Evolutionary conservation across 2,329 filamentous ascomycete species (phyloP), one percentile per base, ranked within the genome.

Genomic region (Pezicula rhizophila): DNA sequence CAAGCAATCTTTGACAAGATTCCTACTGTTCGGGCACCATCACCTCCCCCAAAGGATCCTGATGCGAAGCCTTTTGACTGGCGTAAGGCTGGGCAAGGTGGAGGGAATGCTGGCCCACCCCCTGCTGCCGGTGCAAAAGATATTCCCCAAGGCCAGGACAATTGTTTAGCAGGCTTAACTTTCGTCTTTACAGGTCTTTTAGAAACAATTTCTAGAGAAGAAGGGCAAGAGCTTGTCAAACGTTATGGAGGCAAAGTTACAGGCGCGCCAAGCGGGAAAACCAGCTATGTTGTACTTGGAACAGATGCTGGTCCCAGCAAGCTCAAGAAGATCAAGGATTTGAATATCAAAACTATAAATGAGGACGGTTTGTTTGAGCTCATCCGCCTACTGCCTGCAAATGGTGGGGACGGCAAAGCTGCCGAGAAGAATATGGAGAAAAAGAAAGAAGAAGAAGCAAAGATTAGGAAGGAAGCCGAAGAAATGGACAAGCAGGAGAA

Each of bases 121-220:
- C 79, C 80, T 7, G 77, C 78, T 43, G 74, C 79, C 18, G 82
- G 81, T 10, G 71, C 76, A 8, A 80, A 75, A 26, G 89, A 95
- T 14, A 71, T 96, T 44, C 93, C 93, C 0, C 78, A 80, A 17
- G 93, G 93, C 7, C 83, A 84, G 46, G 88, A 93, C 10, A 95
- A 96, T 59, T 99, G 93, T 64, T 78, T 99, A 48, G 84, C 84
- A 47, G 93, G 95, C 0, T 75, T 97, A 48, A 87, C 82, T 0
- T 99, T 99, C 63, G 93, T 99, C 25, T 99, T 99, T 61, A 99
- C 95, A 0, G 93, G 93, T 20, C 77, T 96, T 20, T 73, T 97
- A 35, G 79, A 87, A 52, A 84, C 80, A 0, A 79, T 97, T 49
- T 84, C 87, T 40, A 83, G 93, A 52, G 90, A 95, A 5, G 90